These are phyloP conservation scores for Plenodomus biglobosus DNA, from an alignment of 2,329 filamentous ascomycete genomes.

Conservation along the genomic window DNA sequence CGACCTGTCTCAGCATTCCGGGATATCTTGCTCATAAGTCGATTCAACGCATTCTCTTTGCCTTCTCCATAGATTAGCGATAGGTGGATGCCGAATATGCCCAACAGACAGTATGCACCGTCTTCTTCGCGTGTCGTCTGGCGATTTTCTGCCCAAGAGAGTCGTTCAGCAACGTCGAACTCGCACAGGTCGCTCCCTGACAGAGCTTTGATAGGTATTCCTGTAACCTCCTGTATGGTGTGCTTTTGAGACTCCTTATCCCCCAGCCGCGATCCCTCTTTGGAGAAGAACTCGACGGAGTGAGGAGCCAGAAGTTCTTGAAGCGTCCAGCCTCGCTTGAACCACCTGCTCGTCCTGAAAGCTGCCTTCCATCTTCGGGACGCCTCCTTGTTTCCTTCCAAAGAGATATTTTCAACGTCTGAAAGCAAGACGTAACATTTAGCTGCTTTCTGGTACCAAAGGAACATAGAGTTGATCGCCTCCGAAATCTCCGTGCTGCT, in stretches of 20 bases:
- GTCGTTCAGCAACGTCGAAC: slow-evolving; percentile 15
- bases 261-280: slow-evolving; percentile 6
- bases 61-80: slow-evolving; percentile 17
- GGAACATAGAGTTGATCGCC: slow-evolving; percentile 22
- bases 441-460: slow-evolving; percentile 14
- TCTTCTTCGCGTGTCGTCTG: slow-evolving; percentile 24
- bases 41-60: slow-evolving; percentile 8
- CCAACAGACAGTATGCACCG: slow-evolving; percentile 15
- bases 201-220: slow-evolving; percentile 11
- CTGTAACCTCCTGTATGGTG: slow-evolving; percentile 9
- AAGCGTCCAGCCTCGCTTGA: slow-evolving; percentile 21
- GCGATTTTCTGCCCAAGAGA: slow-evolving; percentile 26
- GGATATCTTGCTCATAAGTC: slow-evolving; percentile 5
- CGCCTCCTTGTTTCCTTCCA: background rate
- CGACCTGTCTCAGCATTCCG: background rate
- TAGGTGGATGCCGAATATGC: slow-evolving; percentile 15
- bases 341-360: slow-evolving; percentile 17
- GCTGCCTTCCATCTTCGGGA: background rate
- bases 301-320: slow-evolving; percentile 20
- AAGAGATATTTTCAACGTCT: slow-evolving; percentile 4
- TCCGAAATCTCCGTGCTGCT: slow-evolving; percentile 2
- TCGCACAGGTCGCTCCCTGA: background rate
- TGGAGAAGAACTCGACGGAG: slow-evolving; percentile 15
- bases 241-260: slow-evolving; percentile 8
- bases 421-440: slow-evolving; percentile 24